Conservation (phyloP, 1,139 yeast genomes). For the Candida tunisiensis region DNA sequence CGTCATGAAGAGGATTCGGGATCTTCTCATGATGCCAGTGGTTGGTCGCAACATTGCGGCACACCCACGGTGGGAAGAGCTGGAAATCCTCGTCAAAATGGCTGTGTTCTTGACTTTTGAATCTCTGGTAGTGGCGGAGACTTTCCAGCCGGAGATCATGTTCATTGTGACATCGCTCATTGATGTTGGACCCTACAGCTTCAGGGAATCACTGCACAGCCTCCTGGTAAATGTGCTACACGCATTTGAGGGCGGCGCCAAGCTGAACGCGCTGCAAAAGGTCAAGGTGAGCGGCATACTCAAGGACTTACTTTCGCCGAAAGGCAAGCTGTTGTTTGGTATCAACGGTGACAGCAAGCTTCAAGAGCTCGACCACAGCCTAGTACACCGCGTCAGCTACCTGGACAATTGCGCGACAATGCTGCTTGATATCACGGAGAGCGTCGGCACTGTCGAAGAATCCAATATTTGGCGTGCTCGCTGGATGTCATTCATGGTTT, state of each 20-base stretch:
- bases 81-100: slow-evolving; percentile 50
- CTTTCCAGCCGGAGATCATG: slow-evolving; percentile 57
- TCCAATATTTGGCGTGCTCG: slow-evolving; percentile 47
- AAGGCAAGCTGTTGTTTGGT: slow-evolving; percentile 65
- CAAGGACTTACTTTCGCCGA: slow-evolving; percentile 46
- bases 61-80: slow-evolving; percentile 57
- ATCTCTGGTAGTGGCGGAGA: slow-evolving; percentile 44
- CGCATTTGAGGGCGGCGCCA: slow-evolving; percentile 46
- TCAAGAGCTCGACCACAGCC: slow-evolving; percentile 24
- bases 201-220: slow-evolving; percentile 50
- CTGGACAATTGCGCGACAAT: slow-evolving; percentile 53
- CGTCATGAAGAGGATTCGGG: slow-evolving; percentile 35
- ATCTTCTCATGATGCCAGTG: slow-evolving; percentile 30
- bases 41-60: slow-evolving; percentile 26
- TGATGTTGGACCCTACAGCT: slow-evolving; percentile 55
- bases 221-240: slow-evolving; percentile 56
- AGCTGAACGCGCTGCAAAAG: slow-evolving; percentile 28
- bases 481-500: slow-evolving; percentile 53
- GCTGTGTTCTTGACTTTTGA: slow-evolving; percentile 60
- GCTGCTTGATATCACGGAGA: slow-evolving; percentile 39
- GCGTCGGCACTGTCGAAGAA: slow-evolving; percentile 29
- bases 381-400: slow-evolving; percentile 34
- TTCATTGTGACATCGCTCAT: slow-evolving; percentile 54
- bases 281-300: slow-evolving; percentile 34
- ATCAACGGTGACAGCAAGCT: slow-evolving; percentile 45